A percentile compares a stretch with the other conserved stretches of the same genome.
Conservation (phyloP, 2,329 filamentous ascomycete species). For the Myriosclerotinia duriaeana region DNA sequence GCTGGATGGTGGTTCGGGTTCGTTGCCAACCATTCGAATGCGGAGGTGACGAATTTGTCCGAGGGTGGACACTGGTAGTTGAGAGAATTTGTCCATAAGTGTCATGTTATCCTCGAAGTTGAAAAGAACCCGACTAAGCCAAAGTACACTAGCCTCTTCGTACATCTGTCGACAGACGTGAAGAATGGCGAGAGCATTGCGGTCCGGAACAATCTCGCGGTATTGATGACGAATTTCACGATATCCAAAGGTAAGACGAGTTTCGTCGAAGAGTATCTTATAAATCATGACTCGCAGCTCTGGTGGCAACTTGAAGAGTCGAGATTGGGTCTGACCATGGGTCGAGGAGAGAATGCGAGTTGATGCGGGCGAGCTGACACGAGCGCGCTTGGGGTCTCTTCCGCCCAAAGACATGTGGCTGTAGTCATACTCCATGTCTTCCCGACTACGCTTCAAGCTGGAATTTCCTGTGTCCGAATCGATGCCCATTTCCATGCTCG, state of each 20-base stretch:
- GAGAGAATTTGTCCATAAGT: background rate
- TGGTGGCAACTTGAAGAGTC: background rate
- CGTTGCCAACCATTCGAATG: background rate
- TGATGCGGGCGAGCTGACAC: no score
- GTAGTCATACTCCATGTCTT: no score
- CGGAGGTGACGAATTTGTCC: background rate
- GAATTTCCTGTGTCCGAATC: no score
- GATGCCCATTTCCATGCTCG: no score
- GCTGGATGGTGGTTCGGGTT: background rate
- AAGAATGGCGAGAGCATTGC: slow-evolving; percentile 1
- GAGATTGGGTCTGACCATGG: no score
- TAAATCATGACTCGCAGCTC: background rate
- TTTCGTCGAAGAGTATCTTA: background rate
- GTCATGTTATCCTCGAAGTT: background rate
- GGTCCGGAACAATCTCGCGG: background rate
- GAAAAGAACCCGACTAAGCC: slow-evolving; percentile 3
- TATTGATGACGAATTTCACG: background rate
- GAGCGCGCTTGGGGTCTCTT: no score
- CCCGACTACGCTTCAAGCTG: no score
- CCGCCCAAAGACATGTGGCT: no score
- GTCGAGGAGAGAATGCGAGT: no score
- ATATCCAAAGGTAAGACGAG: slow-evolving; percentile 1
- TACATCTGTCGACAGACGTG: background rate
- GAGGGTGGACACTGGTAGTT: background rate
- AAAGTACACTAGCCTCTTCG: background rate